Base-by-base conservation (phyloP, 352 stramenopile species). In the Plasmopara halstedii region DNA sequence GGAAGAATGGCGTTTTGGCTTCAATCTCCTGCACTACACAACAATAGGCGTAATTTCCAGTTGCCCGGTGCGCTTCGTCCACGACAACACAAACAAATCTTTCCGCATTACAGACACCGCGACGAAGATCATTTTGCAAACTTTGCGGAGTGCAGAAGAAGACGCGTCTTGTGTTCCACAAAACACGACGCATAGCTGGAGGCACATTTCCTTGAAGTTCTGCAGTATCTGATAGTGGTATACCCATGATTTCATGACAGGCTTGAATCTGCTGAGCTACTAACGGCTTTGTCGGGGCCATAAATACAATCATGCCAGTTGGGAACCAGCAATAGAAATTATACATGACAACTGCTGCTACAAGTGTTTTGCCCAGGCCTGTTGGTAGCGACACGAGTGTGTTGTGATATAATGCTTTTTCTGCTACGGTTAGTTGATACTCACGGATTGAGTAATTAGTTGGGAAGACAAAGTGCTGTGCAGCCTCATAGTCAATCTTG, bases 131-230 rank as follows among this genome's bases (percentile, higher is more conserved):
- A 48, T 98, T 99, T 47, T 96, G 70, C 37, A 99, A 71, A 29
- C 91, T 98, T 67, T 99, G 96, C 4, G 97, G 96, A 18, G 97
- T 99, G 57, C 95, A 99, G 55, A 97, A 99, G 65, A 99, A 98
- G 20, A 99, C 88, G 8, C 94, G 85, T 46, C 93, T 93, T 18
- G 84, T 70, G 14, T 69, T 58, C 96, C 96, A 99, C 1, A 98
- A 68, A 38, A 79, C 50, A 14, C 77, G 68, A 8, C 96, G 77
- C 33, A 61, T 72, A 8, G 65, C 34, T 11, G 77, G 73, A 19
- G 77, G 64, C 7, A 94, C 74, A 31, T 79, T 94, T 18, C 85
- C 88, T 45, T 95, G 83, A 18, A 96, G 53, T 46, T 94, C 76
- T 0, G 80, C 83, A 5, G 83, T 95, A 46, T 92, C 79, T 0